A percentile compares a stretch with the other conserved stretches of the same genome.
phyloP scores from a whole-genome alignment of 225 moss, liverwort and hornwort genomes.

The Polytrichum commune region DNA sequence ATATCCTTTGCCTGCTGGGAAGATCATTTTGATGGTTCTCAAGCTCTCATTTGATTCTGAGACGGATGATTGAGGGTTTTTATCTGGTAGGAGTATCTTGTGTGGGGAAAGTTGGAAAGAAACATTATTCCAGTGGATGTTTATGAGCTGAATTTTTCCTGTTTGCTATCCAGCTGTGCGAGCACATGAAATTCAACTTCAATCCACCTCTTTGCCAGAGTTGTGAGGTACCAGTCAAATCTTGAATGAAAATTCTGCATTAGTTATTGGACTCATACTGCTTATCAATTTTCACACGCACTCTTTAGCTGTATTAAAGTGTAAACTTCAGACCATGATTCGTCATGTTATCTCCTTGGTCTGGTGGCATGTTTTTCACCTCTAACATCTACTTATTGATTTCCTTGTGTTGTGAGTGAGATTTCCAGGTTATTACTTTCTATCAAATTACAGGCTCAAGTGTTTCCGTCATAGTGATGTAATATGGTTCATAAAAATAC shows the following conservation, averaged over 20 bases:
- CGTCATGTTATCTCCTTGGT: neutral
- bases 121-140: neutral
- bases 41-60: neutral
- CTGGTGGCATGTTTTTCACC: neutral
- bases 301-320: too few relatives aligned
- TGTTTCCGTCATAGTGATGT: neutral
- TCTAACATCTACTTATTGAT: neutral
- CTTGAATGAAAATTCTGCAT: neutral
- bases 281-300: neutral
- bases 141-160: neutral
- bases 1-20: too few relatives aligned
- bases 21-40: neutral
- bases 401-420: neutral
- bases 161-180: slow-evolving; percentile 47
- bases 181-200: slow-evolving; percentile 72
- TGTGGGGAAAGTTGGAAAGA: neutral
- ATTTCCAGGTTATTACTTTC: neutral
- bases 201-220: slow-evolving; percentile 47
- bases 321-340: too few relatives aligned
- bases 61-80: neutral
- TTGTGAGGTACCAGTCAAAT: slow-evolving; percentile 41
- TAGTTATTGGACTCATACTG: neutral
- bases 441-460: too few relatives aligned
- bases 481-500: neutral
- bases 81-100: neutral